Percentiles rank a stretch among this genome's conserved stretches.
These are phyloP conservation scores for Anthostomella pinea DNA, from an alignment of 2,329 filamentous ascomycete species.

Conservation along the genomic window DNA sequence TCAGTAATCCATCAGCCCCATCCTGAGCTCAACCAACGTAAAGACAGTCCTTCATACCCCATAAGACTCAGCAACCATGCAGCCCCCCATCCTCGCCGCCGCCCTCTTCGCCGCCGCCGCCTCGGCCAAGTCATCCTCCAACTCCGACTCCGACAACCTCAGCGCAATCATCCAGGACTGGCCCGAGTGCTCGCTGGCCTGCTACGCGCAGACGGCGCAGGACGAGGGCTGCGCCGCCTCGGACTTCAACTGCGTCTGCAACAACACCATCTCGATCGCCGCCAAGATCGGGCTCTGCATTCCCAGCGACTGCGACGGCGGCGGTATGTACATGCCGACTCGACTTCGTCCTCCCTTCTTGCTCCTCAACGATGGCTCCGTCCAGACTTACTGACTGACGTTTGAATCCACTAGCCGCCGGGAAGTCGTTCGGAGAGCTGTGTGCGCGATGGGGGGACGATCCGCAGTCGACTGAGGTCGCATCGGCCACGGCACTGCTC, in stretches of 20 bases:
- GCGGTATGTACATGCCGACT: neutral
- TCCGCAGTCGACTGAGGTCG: neutral
- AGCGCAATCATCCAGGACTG: slow-evolving; percentile 4
- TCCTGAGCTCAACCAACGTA: too few relatives aligned
- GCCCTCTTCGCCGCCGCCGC: slow-evolving; percentile 4
- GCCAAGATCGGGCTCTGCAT: neutral
- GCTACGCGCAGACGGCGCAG: neutral
- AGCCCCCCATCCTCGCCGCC: slow-evolving; percentile 2
- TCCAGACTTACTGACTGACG: neutral
- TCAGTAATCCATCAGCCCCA: too few relatives aligned
- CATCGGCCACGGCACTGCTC: neutral
- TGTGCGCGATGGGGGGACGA: neutral
- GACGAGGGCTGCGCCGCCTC: slow-evolving; percentile 2
- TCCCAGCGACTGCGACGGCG: neutral
- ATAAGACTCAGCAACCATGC: too few relatives aligned
- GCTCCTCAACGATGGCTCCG: neutral
- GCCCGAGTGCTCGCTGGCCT: slow-evolving; percentile 5
- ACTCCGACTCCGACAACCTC: slow-evolving; percentile 6
- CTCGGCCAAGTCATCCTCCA: too few relatives aligned
- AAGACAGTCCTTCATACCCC: too few relatives aligned
- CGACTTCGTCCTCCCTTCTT: neutral
- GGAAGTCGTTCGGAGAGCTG: neutral
- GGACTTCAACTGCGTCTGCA: slow-evolving; percentile 7
- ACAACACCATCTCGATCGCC: neutral
- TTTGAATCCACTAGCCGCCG: neutral